phyloP scores from a whole-genome alignment of 164 flowering plant genomes.

The Akebia trifoliata region DNA sequence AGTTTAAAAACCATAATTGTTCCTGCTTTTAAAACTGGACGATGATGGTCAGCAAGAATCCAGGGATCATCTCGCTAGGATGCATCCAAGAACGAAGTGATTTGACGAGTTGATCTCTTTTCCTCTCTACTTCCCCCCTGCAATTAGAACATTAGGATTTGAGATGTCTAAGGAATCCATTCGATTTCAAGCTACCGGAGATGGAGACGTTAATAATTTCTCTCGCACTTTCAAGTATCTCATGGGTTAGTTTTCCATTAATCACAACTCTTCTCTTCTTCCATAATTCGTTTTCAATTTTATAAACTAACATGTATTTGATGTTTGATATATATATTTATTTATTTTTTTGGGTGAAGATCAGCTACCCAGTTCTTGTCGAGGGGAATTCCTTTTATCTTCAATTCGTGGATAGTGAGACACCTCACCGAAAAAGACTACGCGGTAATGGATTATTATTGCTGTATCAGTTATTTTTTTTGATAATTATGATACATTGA shows the following conservation, averaged over 20 bases:
- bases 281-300: neutral
- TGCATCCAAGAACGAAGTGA: too few species aligned
- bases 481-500: too few species aligned
- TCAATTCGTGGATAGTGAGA: slow-evolving; percentile 88
- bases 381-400: slow-evolving; percentile 83
- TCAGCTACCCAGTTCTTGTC: slow-evolving; percentile 87
- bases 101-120: neutral
- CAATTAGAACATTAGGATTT: neutral
- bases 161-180: slow-evolving; percentile 9
- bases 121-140: neutral
- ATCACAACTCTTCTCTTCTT: neutral
- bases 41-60: too few species aligned
- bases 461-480: neutral
- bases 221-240: slow-evolving; percentile 86
- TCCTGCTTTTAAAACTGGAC: too few species aligned
- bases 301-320: neutral
- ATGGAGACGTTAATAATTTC: slow-evolving; percentile 34
- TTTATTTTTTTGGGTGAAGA: neutral
- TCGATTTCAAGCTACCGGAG: slow-evolving; percentile 9
- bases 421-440: slow-evolving; percentile 74
- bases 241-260: slow-evolving; percentile 41
- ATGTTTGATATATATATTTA: neutral
- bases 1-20: too few species aligned
- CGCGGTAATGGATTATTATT: slow-evolving; percentile 47
- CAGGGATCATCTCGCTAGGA: too few species aligned